Base-by-base conservation (phyloP, 352 stramenopile genomes). In the Globisporangium irregulare region DNA sequence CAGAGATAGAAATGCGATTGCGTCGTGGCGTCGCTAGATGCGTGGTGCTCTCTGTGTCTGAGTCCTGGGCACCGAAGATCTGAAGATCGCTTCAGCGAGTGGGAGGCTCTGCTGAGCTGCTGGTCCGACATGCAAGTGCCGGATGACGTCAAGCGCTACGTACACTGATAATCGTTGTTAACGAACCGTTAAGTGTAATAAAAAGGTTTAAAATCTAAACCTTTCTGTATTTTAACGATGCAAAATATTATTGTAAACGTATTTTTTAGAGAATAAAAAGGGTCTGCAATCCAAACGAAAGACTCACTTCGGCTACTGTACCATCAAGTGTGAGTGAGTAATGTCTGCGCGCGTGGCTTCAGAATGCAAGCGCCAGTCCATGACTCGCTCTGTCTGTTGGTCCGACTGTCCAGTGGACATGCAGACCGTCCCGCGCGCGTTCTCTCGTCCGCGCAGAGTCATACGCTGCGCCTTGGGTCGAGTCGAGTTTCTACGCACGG, bases 381-480 rank as follows among this genome's bases (percentile, higher is more conserved):
- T 15, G 15, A 43, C 4, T 43, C 10, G 50, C 50, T 25, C 48
- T 27, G 48, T 27, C 20, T 24, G 48, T 55, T 25, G 48, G 12
- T 34, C 53, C 34, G 53, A 29, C 53, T 59, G 53, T 59, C 53
- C 3, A 15, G 53, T 59, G 53, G 53, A 59, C 53, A 43, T 12
- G 36, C 36, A 15, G 36, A 59, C 14, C 25, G 51, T 34, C 32
- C 32, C 32, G 2, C 51, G 51, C 51, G 51, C 51, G n/a, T 59
- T 59, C 53, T 59, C 25, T 59, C n/a, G 14, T 25, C 50, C 50
- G n/a, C n/a, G 36, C 53, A 59, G 34, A 38, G 53, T 59, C 53
- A 38, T 59, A 59, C 53, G 53, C 53, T 12, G 14, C 53, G 12
- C 22, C 51, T 34, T 56, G 27, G 22, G 32, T 57, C 32, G 10